A percentile compares a stretch with the other conserved stretches of the same genome.
Evolutionary conservation across 148 eudicot species (phyloP).

Genomic region (Vaccinium macrocarpon): DNA sequence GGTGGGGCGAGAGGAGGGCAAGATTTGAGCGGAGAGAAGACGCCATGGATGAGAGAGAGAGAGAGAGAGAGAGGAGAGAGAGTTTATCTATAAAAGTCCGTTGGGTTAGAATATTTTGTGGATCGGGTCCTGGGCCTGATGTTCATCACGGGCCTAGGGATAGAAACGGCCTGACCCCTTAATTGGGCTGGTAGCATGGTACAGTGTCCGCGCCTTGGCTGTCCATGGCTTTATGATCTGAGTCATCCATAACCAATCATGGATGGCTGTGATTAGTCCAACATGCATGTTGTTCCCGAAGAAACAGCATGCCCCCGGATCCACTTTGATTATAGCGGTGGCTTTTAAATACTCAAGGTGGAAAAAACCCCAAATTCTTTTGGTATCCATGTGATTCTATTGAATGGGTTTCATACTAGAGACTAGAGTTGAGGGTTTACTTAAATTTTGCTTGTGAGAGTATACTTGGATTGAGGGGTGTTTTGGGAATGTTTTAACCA

Average conservation of each 20-base stretch:
- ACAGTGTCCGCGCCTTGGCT: too few species aligned
- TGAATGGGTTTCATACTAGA: not conserved
- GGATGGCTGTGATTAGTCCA: too few species aligned
- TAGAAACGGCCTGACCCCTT: not conserved
- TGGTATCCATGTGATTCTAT: not conserved
- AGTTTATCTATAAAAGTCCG: not conserved
- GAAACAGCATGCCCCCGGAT: too few species aligned
- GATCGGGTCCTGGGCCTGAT: not conserved
- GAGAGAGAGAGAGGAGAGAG: conserved; percentile 21
- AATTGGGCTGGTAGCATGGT: too few species aligned
- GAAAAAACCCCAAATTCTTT: not conserved
- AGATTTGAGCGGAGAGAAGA: conserved; percentile 22
- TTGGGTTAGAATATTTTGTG: not conserved
- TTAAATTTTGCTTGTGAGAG: not conserved
- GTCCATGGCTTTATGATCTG: too few species aligned
- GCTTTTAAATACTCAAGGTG: too few species aligned
- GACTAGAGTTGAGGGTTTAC: not conserved
- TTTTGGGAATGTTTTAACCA: not conserved
- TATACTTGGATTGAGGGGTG: not conserved
- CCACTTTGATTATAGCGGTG: too few species aligned
- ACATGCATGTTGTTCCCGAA: too few species aligned
- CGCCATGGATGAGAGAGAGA: conserved; percentile 11
- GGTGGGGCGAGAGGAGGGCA: not conserved
- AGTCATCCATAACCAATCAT: too few species aligned
- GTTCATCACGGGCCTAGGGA: not conserved